Evolutionary conservation across 2,329 filamentous ascomycete genomes (phyloP), one percentile per base, ranked within the genome.

Genomic region (Plenodomus lindquistii): DNA sequence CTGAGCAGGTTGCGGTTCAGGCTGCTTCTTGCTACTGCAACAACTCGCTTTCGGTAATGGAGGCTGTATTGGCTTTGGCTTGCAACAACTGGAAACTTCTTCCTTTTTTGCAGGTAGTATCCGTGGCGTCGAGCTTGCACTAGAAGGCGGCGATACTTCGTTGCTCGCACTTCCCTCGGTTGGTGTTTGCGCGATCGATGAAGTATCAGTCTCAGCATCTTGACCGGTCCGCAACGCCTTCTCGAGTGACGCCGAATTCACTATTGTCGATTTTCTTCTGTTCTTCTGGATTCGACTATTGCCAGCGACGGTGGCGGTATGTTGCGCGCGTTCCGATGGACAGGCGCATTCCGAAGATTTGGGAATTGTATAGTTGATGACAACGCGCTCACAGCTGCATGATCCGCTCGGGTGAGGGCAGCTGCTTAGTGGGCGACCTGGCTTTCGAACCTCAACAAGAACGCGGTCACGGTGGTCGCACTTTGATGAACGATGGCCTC

Each of bases 401-500:
- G 81, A 81, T 42, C 82, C 83, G 22, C 79, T 77, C 6, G 84
- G 81, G 60, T 89, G 86, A 44, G 86, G 85, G 62, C 86, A 89
- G 44, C 81, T 80, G 68, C 85, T 88, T 45, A 89, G 72, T 8
- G 86, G 87, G 41, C 87, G 80, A 16, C 87, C 87, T 15, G 87
- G 86, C 63, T 89, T 89, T 54, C 86, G 82, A 15, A 90, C 87
- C 18, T 85, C 84, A 3, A 88, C 77, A 78, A 89, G 84, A 27
- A 88, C 74, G 49, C 86, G 82, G 60, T 88, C 85, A 55, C 80
- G 79, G 51, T 90, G 87, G 40, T 81, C 85, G 71, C 87, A 90
- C 76, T 87, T 88, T 43, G 86, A 88, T 22, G 87, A 89, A 61
- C 87, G 84, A 71, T 90, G 87, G 47, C 87, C 87, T 63, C 86